These are phyloP conservation scores for Colletotrichum brevisporum DNA, from an alignment of 2,329 filamentous ascomycete species.

Conservation along the genomic window DNA sequence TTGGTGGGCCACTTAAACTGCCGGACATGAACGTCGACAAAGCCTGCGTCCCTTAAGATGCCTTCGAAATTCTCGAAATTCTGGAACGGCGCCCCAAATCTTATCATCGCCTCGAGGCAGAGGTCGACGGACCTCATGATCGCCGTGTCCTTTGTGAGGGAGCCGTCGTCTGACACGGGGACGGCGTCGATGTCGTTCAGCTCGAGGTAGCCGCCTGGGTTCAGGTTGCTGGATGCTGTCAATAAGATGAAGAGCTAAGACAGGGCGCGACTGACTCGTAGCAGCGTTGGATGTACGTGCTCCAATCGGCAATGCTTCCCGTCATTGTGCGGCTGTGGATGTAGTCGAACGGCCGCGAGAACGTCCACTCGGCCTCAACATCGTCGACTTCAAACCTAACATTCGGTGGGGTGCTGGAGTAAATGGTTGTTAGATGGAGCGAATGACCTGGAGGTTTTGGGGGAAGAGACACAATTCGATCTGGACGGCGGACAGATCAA, in stretches of 20 bases:
- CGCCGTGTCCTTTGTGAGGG: not conserved
- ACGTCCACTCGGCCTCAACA: conserved; percentile 55
- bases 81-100: not conserved
- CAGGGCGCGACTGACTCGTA: conserved; percentile 41
- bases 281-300: conserved; percentile 49
- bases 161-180: not conserved
- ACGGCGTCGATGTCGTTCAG: conserved; percentile 71
- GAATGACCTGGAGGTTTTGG: conserved; percentile 63
- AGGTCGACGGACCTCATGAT: not conserved
- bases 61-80: conserved; percentile 60
- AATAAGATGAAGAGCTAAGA: not conserved
- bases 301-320: conserved; percentile 47
- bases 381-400: conserved; percentile 61
- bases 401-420: conserved; percentile 63
- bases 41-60: conserved; percentile 72
- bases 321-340: conserved; percentile 44
- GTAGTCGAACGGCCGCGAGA: conserved; percentile 47
- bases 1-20: conserved; percentile 48
- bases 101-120: not conserved
- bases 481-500: conserved; percentile 58
- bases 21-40: not conserved
- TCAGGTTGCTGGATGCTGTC: not conserved
- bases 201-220: conserved; percentile 61
- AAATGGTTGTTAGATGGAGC: not conserved
- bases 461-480: conserved; percentile 46